phyloP scores from a whole-genome alignment of 495 filamentous ascomycete species.

The Trichocladium antarcticum region DNA sequence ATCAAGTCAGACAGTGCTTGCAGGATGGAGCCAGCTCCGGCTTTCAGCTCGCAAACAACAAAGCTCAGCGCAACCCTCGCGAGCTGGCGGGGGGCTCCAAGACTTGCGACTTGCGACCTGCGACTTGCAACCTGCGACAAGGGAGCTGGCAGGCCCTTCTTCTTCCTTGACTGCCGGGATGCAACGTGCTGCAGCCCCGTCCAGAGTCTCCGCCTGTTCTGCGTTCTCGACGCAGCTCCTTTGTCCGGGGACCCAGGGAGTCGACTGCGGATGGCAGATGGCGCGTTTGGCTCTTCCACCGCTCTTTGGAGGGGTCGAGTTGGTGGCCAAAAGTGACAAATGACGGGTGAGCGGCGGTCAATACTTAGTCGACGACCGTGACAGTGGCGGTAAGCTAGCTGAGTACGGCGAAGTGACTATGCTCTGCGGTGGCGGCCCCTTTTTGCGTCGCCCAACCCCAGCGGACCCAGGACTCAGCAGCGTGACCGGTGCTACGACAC shows the following conservation, averaged over 20 bases:
- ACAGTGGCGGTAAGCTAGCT: conserved; percentile 2
- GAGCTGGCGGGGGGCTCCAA: conserved; percentile 6
- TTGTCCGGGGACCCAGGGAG: conserved; percentile 36
- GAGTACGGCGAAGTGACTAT: neutral
- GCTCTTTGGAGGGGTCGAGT: conserved; percentile 35
- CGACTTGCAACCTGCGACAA: conserved; percentile 21
- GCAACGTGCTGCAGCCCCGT: conserved; percentile 29
- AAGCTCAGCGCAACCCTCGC: conserved; percentile 17
- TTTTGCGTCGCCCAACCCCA: conserved; percentile 1
- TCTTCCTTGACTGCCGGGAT: conserved; percentile 31
- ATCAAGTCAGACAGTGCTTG: conserved; percentile 30
- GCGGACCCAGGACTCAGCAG: neutral
- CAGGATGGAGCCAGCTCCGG: conserved; percentile 15
- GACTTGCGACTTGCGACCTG: conserved; percentile 1
- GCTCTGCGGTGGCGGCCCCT: neutral
- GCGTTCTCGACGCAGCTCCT: conserved; percentile 36
- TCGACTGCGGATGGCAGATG: conserved; percentile 33
- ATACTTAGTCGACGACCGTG: conserved; percentile 7
- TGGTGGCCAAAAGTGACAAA: conserved; percentile 32
- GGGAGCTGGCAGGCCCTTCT: conserved; percentile 28
- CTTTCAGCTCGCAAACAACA: conserved; percentile 25
- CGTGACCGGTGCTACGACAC: neutral
- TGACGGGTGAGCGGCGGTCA: conserved; percentile 23
- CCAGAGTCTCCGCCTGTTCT: conserved; percentile 26
- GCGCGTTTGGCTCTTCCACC: conserved; percentile 36